Evolutionary conservation across 2,329 filamentous ascomycete genomes (phyloP).

Genomic region (Plenodomus biglobosus): DNA sequence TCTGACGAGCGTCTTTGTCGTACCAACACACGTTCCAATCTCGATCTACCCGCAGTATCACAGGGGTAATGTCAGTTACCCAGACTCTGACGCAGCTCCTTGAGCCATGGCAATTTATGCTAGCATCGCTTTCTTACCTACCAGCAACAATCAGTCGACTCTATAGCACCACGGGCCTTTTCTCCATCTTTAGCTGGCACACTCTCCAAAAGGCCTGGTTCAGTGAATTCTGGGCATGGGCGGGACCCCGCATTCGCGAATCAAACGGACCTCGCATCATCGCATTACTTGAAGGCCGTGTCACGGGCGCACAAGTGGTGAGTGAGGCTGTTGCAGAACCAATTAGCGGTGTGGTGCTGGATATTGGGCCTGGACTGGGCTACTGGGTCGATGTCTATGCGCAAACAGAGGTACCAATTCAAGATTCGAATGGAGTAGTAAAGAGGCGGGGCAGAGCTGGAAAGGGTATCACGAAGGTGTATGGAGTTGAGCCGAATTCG

Average conservation of each 20-base stretch:
- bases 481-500: constrained; percentile 18
- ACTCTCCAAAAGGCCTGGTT: constrained; percentile 17
- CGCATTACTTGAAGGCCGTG: constrained; percentile 19
- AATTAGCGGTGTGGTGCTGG: constrained; percentile 15
- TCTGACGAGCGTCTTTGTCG: too few relatives aligned
- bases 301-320: constrained; percentile 9
- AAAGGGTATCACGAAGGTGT: constrained; percentile 11
- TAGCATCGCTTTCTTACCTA: constrained; percentile 10
- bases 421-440: neutral
- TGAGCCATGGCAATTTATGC: constrained; percentile 17
- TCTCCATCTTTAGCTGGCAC: constrained; percentile 6
- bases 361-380: constrained; percentile 19
- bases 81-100: constrained; percentile 7
- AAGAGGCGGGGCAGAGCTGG: neutral
- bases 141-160: constrained; percentile 7
- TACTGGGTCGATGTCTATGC: constrained; percentile 21
- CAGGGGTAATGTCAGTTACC: neutral
- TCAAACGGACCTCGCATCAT: constrained; percentile 13
- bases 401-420: constrained; percentile 6
- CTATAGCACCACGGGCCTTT: constrained; percentile 2
- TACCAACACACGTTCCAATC: too few relatives aligned
- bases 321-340: constrained; percentile 9
- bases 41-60: too few relatives aligned
- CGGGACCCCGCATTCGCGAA: constrained; percentile 12
- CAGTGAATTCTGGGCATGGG: constrained; percentile 15